Conservation (phyloP, 1,284 basidiomycete species). For the Apiotrichum montevideense region DNA sequence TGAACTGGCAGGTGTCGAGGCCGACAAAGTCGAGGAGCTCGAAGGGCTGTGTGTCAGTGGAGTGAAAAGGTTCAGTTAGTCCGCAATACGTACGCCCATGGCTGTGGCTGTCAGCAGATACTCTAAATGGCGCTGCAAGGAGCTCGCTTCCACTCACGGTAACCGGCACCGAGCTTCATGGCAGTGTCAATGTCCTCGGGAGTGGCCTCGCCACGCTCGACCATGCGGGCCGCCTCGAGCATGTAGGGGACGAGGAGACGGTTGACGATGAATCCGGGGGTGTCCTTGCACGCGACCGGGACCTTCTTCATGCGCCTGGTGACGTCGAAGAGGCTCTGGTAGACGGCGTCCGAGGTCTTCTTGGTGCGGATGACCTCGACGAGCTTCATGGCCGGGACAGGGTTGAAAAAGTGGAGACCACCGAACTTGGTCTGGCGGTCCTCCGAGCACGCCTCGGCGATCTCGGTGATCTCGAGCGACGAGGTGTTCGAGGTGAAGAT, state of each 20-base stretch:
- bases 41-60: constrained; percentile 47
- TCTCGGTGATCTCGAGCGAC: constrained; percentile 51
- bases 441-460: constrained; percentile 46
- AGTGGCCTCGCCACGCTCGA: constrained; percentile 55
- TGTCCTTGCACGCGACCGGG: constrained; percentile 54
- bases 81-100: constrained; percentile 43
- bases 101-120: background rate
- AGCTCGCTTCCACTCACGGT: constrained; percentile 33
- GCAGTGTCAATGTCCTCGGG: constrained; percentile 55
- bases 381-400: constrained; percentile 53
- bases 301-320: constrained; percentile 53
- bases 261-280: constrained; percentile 55
- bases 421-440: constrained; percentile 49
- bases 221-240: constrained; percentile 55
- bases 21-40: constrained; percentile 55
- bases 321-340: constrained; percentile 49
- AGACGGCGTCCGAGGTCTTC: constrained; percentile 50
- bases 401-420: constrained; percentile 55
- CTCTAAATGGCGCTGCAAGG: background rate
- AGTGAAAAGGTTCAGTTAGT: background rate
- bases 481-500: constrained; percentile 57
- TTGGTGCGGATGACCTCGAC: constrained; percentile 54
- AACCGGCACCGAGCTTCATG: constrained; percentile 57
- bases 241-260: constrained; percentile 53
- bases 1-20: constrained; percentile 50